Percentiles rank a stretch among this genome's conserved stretches.
Evolutionary conservation across 345 rosid genomes (phyloP).

Genomic region (Zanthoxylum bungeanum): DNA sequence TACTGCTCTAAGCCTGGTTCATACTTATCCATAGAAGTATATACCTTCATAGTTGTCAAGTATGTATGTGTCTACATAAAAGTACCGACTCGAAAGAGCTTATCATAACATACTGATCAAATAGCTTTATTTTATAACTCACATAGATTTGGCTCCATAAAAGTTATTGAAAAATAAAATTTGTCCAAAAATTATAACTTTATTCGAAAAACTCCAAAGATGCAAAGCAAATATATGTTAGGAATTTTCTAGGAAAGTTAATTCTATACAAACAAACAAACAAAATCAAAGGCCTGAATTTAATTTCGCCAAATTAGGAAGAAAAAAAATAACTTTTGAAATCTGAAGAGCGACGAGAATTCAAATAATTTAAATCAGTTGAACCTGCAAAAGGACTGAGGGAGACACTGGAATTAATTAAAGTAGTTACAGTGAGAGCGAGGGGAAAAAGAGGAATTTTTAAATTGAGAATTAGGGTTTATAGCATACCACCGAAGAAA

Average conservation of each 20-base stretch:
- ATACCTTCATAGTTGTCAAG: background rate
- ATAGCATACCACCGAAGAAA: background rate
- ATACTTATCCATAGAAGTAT: background rate
- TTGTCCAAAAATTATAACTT: background rate
- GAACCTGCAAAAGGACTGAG: background rate
- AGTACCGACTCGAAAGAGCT: background rate
- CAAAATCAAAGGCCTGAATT: background rate
- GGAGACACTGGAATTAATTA: background rate
- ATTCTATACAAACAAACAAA: background rate
- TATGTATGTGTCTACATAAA: background rate
- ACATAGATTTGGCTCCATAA: background rate
- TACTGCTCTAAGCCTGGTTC: background rate
- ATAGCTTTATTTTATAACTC: background rate
- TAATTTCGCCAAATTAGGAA: background rate
- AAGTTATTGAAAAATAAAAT: background rate
- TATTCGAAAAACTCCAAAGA: background rate
- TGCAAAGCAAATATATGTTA: background rate
- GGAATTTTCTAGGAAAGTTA: background rate
- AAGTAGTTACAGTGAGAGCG: background rate
- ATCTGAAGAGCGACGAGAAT: background rate
- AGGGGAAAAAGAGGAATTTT: background rate
- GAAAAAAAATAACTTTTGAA: background rate
- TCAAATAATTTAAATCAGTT: background rate
- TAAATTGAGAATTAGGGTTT: background rate
- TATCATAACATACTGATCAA: background rate